Percentiles rank a stretch among this genome's conserved stretches.
Conservation (phyloP, 345 rosid genomes). For the Cardamine chenopodiifolia region DNA sequence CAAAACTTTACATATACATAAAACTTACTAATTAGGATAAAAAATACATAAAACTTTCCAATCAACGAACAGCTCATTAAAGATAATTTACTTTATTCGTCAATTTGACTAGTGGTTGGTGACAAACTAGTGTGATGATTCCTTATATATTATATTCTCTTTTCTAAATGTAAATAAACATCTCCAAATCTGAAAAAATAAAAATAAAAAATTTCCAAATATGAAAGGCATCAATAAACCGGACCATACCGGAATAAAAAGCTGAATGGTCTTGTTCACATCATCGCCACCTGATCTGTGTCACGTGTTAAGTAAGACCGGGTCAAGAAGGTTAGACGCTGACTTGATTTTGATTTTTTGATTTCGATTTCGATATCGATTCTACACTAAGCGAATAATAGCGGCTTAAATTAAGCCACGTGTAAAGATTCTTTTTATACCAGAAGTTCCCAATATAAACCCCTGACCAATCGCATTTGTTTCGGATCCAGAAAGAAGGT, state of each 20-base stretch:
- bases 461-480: conserved; percentile 7
- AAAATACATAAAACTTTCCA: too few relatives aligned
- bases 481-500: conserved; percentile 1
- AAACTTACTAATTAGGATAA: not conserved
- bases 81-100: not conserved
- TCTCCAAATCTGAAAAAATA: not conserved
- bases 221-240: conserved; percentile 32
- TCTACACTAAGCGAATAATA: not conserved
- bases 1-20: not conserved
- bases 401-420: not conserved
- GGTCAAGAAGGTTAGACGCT: conserved; percentile 31
- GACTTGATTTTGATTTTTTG: not conserved
- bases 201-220: not conserved
- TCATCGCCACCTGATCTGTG: not conserved
- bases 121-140: not conserved
- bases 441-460: not conserved
- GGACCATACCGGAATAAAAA: conserved; percentile 13
- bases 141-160: not conserved
- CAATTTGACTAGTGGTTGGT: conserved; percentile 12
- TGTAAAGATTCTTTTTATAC: conserved; percentile 24
- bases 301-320: not conserved
- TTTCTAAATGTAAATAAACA: not conserved
- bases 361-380: not conserved
- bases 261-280: conserved; percentile 24
- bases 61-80: not conserved